These are phyloP conservation scores for Cladosporium sp. DNA, from an alignment of 2,329 filamentous ascomycete genomes.

Conservation along the genomic window DNA sequence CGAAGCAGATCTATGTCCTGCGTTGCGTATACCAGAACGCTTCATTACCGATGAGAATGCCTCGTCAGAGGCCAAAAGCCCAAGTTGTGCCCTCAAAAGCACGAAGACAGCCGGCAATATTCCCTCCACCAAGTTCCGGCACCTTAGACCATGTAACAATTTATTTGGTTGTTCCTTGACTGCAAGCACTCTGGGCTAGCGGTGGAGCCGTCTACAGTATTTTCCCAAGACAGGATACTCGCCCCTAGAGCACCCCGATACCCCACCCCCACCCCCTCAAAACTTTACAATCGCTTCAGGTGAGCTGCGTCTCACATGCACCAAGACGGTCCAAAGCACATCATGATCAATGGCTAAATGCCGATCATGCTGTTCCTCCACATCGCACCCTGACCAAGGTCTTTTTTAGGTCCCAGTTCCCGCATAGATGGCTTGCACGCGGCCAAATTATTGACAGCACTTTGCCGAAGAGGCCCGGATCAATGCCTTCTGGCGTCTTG, in stretches of 20 bases:
- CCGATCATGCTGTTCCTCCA: conserved; percentile 9
- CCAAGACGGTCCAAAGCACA: background rate
- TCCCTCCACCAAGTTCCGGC: no score
- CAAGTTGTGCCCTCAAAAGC: no score
- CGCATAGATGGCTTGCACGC: background rate
- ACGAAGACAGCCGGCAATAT: no score
- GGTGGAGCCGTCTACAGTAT: background rate
- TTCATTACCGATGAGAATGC: no score
- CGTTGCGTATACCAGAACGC: no score
- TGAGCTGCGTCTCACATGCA: background rate
- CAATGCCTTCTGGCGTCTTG: background rate
- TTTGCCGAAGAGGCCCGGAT: no score
- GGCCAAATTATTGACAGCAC: no score
- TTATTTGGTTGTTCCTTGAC: background rate
- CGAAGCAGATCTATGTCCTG: no score
- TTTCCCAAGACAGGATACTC: background rate
- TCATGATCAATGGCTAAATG: conserved; percentile 6
- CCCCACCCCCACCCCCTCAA: background rate
- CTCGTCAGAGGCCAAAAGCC: no score
- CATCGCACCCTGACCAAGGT: background rate
- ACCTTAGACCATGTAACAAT: no score
- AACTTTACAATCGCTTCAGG: background rate
- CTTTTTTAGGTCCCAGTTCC: background rate
- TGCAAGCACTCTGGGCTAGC: no score
- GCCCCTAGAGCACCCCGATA: background rate